Base-by-base conservation (phyloP, 257 asterid genomes). In the Penstemon newberryi region DNA sequence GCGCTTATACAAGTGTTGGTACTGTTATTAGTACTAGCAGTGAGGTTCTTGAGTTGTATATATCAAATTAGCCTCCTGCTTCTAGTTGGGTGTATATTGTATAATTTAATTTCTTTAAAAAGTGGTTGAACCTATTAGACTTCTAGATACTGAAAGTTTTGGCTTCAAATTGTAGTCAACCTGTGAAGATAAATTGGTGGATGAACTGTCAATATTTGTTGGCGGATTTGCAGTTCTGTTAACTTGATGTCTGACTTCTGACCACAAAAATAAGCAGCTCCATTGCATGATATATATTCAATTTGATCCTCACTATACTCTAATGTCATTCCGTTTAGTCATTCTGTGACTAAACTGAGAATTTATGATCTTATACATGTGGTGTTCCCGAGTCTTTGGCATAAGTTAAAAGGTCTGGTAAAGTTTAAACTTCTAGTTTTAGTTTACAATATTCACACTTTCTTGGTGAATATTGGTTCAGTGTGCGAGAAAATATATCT, bases 41-140 rank as follows among this genome's bases (percentile, higher is more conserved):
- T n/a, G 33, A 59, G 56, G 69, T 52, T 51, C 5, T 46, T 5
- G 67, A 73, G 60, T 43, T 43, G 62, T 19, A 7, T 3, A 7
- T 65, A 7, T 19, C 6, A 13, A 38, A 44, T 51, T 52, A 42
- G 69, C n/a, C 41, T 69, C 62, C 50, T 73, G 63, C 68, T 65
- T 7, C n/a, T 41, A 19, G 19, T 43, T 5, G 40, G 37, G 12
- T 49, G 63, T 49, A 43, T 46, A 7, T 4, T 46, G 8, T 7
- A 7, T 6, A 46, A 7, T 46, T 46, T 6, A 3, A 46, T 3
- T 8, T 46, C 10, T 46, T 4, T 46, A 46, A 3, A 1, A 46
- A 46, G 8, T 46, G 52, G n/a, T 46, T 46, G 12, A 2, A n/a
- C 12, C 6, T 7, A 46, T 6, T 6, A 7, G 1, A 46, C 3